phyloP scores from a whole-genome alignment of 129 eudicot genomes.

The Chrysanthemum makinoi region DNA sequence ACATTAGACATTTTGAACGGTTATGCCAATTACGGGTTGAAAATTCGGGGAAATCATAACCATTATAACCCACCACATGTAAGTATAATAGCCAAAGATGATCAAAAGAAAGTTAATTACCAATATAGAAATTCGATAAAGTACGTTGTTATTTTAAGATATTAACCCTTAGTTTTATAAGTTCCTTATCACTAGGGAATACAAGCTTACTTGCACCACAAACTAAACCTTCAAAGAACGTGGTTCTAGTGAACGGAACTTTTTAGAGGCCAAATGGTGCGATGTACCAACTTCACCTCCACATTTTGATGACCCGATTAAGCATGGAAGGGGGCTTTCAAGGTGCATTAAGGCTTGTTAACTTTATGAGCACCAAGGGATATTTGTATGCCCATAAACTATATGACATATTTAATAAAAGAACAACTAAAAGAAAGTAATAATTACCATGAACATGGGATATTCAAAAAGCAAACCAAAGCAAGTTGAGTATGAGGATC shows the following conservation, averaged over 20 bases:
- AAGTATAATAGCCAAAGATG: too few species aligned
- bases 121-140: too few species aligned
- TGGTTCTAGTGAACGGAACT: not conserved
- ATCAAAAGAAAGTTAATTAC: too few species aligned
- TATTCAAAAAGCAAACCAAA: constrained; percentile 19
- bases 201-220: not conserved
- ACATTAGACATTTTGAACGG: too few species aligned
- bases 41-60: too few species aligned
- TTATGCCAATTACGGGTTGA: too few species aligned
- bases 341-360: not conserved
- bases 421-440: not conserved
- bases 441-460: constrained; percentile 5
- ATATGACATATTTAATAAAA: constrained; percentile 13
- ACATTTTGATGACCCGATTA: constrained; percentile 2
- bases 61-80: too few species aligned
- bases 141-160: too few species aligned
- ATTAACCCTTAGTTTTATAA: not conserved
- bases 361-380: constrained; percentile 16
- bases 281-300: constrained; percentile 9
- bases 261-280: not conserved
- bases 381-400: constrained; percentile 9
- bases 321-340: not conserved
- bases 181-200: not conserved
- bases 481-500: constrained; percentile 20
- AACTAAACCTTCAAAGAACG: not conserved